phyloP scores from a whole-genome alignment of 495 filamentous ascomycete species.

The Collariella sp. region DNA sequence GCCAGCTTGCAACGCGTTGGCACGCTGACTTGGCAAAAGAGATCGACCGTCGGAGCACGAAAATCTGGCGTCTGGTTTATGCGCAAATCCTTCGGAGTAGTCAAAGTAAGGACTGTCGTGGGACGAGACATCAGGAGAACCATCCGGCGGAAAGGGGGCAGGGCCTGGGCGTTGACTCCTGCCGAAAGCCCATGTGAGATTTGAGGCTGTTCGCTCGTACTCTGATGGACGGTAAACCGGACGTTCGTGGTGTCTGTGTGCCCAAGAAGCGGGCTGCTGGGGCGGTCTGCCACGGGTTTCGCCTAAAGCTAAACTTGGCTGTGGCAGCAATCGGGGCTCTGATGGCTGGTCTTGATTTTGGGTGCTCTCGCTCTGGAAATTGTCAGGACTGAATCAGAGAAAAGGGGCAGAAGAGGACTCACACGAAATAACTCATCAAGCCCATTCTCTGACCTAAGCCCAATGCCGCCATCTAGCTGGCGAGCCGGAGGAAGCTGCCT shows the following conservation, averaged over 20 bases:
- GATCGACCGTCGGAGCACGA: too few species aligned
- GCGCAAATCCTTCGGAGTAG: slow-evolving; percentile 45
- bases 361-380: too few species aligned
- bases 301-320: slow-evolving; percentile 45
- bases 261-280: neutral
- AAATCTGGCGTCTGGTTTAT: neutral
- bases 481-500: too few species aligned
- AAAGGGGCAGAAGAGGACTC: too few species aligned
- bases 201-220: slow-evolving; percentile 26
- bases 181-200: slow-evolving; percentile 35
- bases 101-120: slow-evolving; percentile 37
- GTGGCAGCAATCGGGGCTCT: slow-evolving; percentile 30
- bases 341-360: slow-evolving; percentile 17
- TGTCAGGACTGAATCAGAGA: too few species aligned
- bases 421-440: too few species aligned
- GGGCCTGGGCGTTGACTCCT: slow-evolving; percentile 28
- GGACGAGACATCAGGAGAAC: neutral
- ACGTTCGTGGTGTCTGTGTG: neutral
- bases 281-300: neutral
- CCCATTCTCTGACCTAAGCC: too few species aligned
- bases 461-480: too few species aligned
- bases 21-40: too few species aligned
- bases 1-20: too few species aligned
- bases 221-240: slow-evolving; percentile 8
- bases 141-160: slow-evolving; percentile 2